phyloP scores from a whole-genome alignment of 768 basidiomycete species.

The Calocera cornea region DNA sequence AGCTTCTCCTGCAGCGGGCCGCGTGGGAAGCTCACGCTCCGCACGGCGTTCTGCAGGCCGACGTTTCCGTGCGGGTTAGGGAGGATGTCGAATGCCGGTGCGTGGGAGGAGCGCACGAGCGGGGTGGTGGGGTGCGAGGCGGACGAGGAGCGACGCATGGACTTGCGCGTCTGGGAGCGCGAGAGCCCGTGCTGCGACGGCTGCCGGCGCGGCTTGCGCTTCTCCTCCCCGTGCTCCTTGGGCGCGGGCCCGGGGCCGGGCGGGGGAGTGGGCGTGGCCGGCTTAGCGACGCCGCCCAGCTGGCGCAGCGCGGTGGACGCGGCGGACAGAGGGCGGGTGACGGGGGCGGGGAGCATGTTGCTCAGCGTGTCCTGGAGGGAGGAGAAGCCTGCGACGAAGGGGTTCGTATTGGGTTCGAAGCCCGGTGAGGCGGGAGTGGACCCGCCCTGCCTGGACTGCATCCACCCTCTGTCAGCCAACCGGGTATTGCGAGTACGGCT shows the following conservation, averaged over 20 bases:
- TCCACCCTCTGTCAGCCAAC: neutral
- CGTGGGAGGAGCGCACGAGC: neutral
- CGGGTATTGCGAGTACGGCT: neutral
- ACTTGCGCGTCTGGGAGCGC: neutral
- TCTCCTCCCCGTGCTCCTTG: neutral
- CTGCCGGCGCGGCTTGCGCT: neutral
- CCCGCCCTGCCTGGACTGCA: neutral
- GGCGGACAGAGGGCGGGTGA: neutral
- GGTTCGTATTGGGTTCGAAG: neutral
- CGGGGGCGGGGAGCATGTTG: neutral
- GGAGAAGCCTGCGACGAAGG: neutral
- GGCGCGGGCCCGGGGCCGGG: neutral
- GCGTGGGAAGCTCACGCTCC: constrained; percentile 34
- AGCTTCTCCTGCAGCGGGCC: constrained; percentile 37
- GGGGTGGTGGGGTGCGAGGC: neutral
- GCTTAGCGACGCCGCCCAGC: neutral
- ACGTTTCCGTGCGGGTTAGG: constrained; percentile 64
- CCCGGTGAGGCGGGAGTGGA: neutral
- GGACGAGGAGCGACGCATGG: neutral
- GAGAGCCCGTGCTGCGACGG: neutral
- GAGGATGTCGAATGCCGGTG: neutral
- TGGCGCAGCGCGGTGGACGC: neutral
- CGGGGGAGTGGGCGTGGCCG: neutral
- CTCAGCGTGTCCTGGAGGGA: neutral
- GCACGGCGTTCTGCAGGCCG: constrained; percentile 67